These are phyloP conservation scores for Marchantia polymorpha DNA, from an alignment of 225 moss, liverwort and hornwort species.

Conservation along the genomic window DNA sequence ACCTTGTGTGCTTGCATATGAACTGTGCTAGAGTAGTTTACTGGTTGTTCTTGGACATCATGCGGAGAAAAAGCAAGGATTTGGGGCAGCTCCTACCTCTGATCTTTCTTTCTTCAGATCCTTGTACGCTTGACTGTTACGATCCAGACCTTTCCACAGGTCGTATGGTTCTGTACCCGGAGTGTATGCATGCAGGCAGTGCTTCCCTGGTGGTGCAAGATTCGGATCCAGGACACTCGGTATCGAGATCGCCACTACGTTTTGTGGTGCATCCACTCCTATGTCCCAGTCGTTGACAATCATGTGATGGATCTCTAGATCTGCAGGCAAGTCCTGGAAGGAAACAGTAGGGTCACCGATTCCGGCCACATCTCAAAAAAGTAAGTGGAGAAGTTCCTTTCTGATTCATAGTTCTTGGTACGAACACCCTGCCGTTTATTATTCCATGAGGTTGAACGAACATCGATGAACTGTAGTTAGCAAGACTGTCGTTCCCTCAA, in stretches of 20 bases:
- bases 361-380: not conserved
- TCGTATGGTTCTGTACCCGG: constrained; percentile 90
- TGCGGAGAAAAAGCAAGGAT: not conserved
- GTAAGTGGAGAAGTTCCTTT: not conserved
- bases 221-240: constrained; percentile 83
- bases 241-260: constrained; percentile 86
- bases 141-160: constrained; percentile 83
- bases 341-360: not conserved
- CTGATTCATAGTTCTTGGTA: no score
- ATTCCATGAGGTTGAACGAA: no score
- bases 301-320: constrained; percentile 84
- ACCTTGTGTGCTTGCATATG: not conserved
- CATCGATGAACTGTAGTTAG: no score
- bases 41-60: not conserved
- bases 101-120: constrained; percentile 76
- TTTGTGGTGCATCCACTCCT: constrained; percentile 89
- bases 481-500: not conserved
- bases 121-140: constrained; percentile 61
- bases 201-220: constrained; percentile 87
- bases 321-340: constrained; percentile 67
- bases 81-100: constrained; percentile 48
- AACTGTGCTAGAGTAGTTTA: not conserved
- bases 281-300: constrained; percentile 87
- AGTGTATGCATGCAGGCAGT: constrained; percentile 86
- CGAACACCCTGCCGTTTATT: not conserved